phyloP scores from a whole-genome alignment of 2,329 filamentous ascomycete species.

The Aspergillus sp. region DNA sequence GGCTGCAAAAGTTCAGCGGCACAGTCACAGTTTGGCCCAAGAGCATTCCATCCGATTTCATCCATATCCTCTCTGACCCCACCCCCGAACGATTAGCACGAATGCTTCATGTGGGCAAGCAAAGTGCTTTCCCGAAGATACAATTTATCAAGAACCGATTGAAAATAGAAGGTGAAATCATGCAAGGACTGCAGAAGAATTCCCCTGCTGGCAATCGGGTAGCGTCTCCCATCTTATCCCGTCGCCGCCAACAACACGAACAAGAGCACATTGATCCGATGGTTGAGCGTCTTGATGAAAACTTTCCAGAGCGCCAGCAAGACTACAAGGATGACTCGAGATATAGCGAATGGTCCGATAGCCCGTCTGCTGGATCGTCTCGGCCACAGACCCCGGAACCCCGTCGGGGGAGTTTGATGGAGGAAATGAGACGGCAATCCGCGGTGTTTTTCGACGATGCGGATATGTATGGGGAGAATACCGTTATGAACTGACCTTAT shows the following conservation, averaged over 20 bases:
- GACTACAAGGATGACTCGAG: conserved; percentile 17
- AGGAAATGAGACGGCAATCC: conserved; percentile 42
- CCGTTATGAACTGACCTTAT: no score
- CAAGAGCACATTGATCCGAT: conserved; percentile 14
- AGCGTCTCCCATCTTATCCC: conserved; percentile 24
- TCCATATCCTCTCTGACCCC: conserved; percentile 80
- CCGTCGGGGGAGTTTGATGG: conserved; percentile 29
- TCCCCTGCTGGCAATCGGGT: conserved; percentile 20
- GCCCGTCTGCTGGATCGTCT: conserved; percentile 14
- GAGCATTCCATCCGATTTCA: conserved; percentile 72
- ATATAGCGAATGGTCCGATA: conserved; percentile 16
- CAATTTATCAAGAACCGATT: conserved; percentile 87
- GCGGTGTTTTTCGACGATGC: conserved; percentile 44
- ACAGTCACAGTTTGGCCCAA: conserved; percentile 97
- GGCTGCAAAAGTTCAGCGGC: conserved; percentile 90
- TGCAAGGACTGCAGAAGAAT: conserved; percentile 46
- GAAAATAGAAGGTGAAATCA: conserved; percentile 68
- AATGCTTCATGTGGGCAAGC: conserved; percentile 88
- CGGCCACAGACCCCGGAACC: conserved; percentile 17
- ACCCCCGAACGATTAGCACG: conserved; percentile 67
- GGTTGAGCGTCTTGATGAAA: conserved; percentile 22
- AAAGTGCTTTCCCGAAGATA: conserved; percentile 84
- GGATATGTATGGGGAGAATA: conserved; percentile 25
- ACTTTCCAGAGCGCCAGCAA: conserved; percentile 19
- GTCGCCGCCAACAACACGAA: conserved; percentile 15